phyloP scores from a whole-genome alignment of 148 eudicot species.

The Rhododendron vialii region DNA sequence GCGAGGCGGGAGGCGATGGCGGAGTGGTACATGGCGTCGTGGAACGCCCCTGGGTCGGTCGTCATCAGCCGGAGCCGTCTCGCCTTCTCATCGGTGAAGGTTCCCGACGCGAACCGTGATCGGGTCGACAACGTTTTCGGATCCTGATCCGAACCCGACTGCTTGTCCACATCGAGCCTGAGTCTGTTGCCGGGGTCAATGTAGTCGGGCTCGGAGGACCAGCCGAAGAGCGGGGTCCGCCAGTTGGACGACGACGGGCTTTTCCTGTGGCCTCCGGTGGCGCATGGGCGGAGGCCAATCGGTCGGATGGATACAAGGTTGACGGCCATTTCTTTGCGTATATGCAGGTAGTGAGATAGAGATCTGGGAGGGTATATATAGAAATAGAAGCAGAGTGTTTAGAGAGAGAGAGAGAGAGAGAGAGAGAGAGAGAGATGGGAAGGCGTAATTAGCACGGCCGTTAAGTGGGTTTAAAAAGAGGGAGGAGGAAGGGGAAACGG shows the following conservation, averaged over 20 bases:
- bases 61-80: slow-evolving; percentile 43
- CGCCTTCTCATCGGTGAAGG: slow-evolving; percentile 44
- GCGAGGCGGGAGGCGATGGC: slow-evolving; percentile 48
- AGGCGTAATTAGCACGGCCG: neutral
- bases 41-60: slow-evolving; percentile 24
- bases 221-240: too few species aligned
- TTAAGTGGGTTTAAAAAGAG: neutral
- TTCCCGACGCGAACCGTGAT: slow-evolving; percentile 20
- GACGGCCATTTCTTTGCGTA: neutral
- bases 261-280: slow-evolving; percentile 14
- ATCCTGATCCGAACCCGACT: neutral
- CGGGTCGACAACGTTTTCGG: neutral
- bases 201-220: neutral
- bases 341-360: too few species aligned
- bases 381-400: neutral
- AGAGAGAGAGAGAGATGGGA: neutral
- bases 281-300: neutral
- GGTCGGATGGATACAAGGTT: slow-evolving; percentile 9
- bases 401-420: neutral
- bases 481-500: neutral
- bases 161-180: neutral
- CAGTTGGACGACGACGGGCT: too few species aligned
- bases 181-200: neutral
- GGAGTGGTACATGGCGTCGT: slow-evolving; percentile 48
- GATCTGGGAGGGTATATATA: too few species aligned